Conservation (phyloP, 2,329 filamentous ascomycete genomes). For the Trichoderma sp. region DNA sequence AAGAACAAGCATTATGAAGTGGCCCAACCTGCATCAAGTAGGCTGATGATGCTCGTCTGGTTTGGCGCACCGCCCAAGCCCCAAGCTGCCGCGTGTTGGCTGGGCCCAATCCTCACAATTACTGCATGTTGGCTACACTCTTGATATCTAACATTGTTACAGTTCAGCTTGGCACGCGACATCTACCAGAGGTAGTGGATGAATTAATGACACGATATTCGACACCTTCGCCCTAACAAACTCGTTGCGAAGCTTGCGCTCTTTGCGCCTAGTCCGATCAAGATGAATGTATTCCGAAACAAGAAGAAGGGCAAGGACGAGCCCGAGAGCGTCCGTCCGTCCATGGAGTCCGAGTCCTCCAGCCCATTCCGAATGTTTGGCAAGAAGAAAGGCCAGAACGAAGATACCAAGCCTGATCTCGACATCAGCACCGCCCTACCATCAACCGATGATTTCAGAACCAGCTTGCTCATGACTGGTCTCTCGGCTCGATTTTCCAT, state of each 20-base stretch:
- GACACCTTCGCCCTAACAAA: background rate
- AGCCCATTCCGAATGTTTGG: conserved; percentile 54
- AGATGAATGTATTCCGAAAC: conserved; percentile 71
- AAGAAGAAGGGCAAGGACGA: conserved; percentile 64
- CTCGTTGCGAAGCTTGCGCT: background rate
- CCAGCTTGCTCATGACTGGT: conserved; percentile 92
- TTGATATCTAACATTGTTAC: conserved; percentile 1
- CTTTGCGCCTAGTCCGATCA: background rate
- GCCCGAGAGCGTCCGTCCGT: conserved; percentile 43
- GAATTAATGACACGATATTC: conserved; percentile 1
- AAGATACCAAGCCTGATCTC: conserved; percentile 62
- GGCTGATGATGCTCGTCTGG: background rate
- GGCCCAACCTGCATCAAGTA: background rate
- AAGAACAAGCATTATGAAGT: background rate
- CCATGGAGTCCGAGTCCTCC: conserved; percentile 54
- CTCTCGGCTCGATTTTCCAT: conserved; percentile 95
- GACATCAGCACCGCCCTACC: conserved; percentile 75
- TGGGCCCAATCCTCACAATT: background rate
- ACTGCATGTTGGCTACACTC: background rate
- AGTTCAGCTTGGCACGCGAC: background rate
- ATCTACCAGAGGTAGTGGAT: background rate
- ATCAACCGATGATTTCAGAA: conserved; percentile 84
- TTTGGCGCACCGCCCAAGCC: background rate
- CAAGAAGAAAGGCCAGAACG: conserved; percentile 52
- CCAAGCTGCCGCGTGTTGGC: background rate